A percentile compares a stretch with the other conserved stretches of the same genome.
phyloP scores from a whole-genome alignment of 2,329 filamentous ascomycete genomes.

The Penicillium sumatraense region DNA sequence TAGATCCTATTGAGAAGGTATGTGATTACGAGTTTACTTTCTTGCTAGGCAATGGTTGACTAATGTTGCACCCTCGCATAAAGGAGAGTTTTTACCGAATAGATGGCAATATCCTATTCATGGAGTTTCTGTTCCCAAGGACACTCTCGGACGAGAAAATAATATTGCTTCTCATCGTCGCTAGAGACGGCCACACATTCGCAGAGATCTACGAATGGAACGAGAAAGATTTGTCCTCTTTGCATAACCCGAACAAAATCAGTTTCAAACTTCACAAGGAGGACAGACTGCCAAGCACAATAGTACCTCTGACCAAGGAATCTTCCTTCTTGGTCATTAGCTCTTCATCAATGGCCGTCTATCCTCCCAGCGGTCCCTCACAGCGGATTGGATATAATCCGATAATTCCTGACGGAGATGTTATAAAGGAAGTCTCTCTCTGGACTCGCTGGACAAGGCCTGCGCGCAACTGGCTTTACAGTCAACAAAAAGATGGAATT shows the following conservation, averaged over 20 bases:
- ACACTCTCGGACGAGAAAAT: constrained; percentile 70
- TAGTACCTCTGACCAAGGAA: constrained; percentile 74
- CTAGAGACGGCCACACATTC: constrained; percentile 49
- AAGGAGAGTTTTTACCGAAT: constrained; percentile 58
- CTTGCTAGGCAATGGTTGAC: not conserved
- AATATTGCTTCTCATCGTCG: constrained; percentile 71
- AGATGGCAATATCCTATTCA: constrained; percentile 77
- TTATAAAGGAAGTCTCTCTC: constrained; percentile 52
- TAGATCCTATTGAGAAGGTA: constrained; percentile 66
- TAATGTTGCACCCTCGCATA: not conserved
- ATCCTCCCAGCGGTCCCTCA: constrained; percentile 45
- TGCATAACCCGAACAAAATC: constrained; percentile 30
- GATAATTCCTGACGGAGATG: constrained; percentile 30
- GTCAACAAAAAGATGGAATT: constrained; percentile 72
- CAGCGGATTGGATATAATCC: constrained; percentile 37
- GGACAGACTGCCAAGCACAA: constrained; percentile 65
- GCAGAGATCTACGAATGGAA: constrained; percentile 60
- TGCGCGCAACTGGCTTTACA: constrained; percentile 66
- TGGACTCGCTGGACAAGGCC: constrained; percentile 89
- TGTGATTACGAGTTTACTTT: constrained; percentile 12
- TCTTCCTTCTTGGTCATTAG: constrained; percentile 73
- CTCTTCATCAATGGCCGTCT: constrained; percentile 58
- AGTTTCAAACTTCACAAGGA: constrained; percentile 38
- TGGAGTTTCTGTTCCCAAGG: constrained; percentile 81
- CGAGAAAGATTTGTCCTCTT: constrained; percentile 41